Evolutionary conservation across 1,139 yeast genomes (phyloP), one percentile per base, ranked within the genome.

Genomic region (Meyerozyma guilliermondii): DNA sequence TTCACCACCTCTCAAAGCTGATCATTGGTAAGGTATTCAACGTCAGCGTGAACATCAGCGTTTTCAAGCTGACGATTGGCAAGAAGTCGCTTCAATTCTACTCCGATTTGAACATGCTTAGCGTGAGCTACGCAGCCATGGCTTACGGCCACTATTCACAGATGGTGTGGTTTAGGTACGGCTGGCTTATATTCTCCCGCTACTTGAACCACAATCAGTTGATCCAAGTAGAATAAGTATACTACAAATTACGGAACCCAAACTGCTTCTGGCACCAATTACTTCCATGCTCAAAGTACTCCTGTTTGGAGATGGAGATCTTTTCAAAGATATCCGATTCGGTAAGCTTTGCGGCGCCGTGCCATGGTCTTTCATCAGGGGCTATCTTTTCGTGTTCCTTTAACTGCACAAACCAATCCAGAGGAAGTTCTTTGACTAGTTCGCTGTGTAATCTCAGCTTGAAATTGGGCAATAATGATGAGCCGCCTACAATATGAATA

Each of bases 101-200:
- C 51, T 63, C 80, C 9, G 80, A 80, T 51, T 70, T 81, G 50
- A 74, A 80, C 45, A 76, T 80, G 64, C 74, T 83, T 53, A 68
- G 83, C 41, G 68, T 78, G 7, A 73, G 83, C 30, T 70, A 81
- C 44, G 76, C 84, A 0, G 87, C 96, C 5, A 89, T 92, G 97
- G 68, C 82, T 4, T 74, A 74, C 51, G 96, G 87, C 4, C 98
- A 92, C 63, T 72, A 71, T 50, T 82, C 95, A 3, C 99, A 92
- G 61, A 86, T 92, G 88, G 91, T 83, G 11, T 92, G 98, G 98
- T 92, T 85, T 62, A 74, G 99, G 50, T 87, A 86, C 68, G 84
- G 89, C 2, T 92, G 98, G 97, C 71, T 92, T 55, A 48, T 78
- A 7, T 65, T 83, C 35, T 85, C 96, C 48, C 73, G 94, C 49